Percentiles rank a stretch among this genome's conserved stretches.
phyloP scores from a whole-genome alignment of 495 filamentous ascomycete genomes.

The Talaromyces wortmannii region DNA sequence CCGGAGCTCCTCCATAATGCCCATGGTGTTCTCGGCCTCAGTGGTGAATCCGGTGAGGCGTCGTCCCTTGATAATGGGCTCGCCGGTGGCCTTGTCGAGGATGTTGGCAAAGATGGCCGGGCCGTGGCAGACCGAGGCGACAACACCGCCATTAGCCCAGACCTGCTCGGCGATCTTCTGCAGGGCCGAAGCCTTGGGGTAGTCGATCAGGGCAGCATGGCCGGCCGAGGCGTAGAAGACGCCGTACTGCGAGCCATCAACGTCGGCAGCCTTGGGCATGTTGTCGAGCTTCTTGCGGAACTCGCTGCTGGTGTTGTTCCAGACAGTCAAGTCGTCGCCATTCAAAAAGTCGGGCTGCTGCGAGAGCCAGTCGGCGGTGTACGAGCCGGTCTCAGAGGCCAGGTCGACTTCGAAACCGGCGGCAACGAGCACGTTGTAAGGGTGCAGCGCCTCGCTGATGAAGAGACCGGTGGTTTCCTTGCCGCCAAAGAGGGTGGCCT shows the following conservation, averaged over 20 bases:
- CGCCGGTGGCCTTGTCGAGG: constrained; percentile 22
- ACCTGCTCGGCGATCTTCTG: constrained; percentile 31
- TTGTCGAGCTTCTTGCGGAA: constrained; percentile 36
- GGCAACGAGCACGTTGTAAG: constrained; percentile 32
- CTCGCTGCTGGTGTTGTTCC: constrained; percentile 29
- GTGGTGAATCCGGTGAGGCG: constrained; percentile 38
- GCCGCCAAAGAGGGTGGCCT: constrained; percentile 33
- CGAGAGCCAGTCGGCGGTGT: constrained; percentile 36
- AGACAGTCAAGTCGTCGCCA: constrained; percentile 24
- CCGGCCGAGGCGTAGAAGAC: constrained; percentile 39
- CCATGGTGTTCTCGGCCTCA: constrained; percentile 32
- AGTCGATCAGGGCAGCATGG: constrained; percentile 38
- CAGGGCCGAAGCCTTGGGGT: constrained; percentile 28
- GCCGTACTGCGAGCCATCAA: constrained; percentile 25
- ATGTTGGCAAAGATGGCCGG: constrained; percentile 36
- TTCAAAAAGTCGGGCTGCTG: constrained; percentile 32
- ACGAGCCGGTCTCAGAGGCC: constrained; percentile 36
- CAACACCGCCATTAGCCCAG: constrained; percentile 32
- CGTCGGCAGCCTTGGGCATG: constrained; percentile 20
- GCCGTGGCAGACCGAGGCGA: constrained; percentile 32
- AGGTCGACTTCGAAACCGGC: constrained; percentile 45
- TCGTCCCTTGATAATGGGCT: constrained; percentile 34
- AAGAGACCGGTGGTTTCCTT: constrained; percentile 31
- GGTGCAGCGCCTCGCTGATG: constrained; percentile 42
- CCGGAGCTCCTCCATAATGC: constrained; percentile 22